phyloP scores from a whole-genome alignment of 352 stramenopile species.

The Pythium dissotocum region DNA sequence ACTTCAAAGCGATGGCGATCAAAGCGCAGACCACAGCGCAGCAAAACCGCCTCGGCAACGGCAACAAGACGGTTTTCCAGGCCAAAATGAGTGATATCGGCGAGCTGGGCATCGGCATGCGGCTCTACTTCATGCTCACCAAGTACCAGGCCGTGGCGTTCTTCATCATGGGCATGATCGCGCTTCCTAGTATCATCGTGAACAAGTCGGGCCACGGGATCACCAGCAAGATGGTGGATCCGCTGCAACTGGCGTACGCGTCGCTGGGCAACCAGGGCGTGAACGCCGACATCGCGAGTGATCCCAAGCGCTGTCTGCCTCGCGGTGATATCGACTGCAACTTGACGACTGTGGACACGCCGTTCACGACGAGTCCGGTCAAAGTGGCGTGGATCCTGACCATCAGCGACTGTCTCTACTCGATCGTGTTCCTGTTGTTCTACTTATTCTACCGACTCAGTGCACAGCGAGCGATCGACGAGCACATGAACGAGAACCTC shows the following conservation, averaged over 20 bases:
- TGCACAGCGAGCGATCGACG: constrained; percentile 52
- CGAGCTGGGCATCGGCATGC: constrained; percentile 75
- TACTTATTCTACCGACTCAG: constrained; percentile 53
- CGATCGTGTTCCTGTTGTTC: constrained; percentile 68
- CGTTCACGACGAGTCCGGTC: constrained; percentile 54
- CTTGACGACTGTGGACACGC: constrained; percentile 61
- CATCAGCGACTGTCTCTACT: constrained; percentile 59
- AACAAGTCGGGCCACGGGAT: constrained; percentile 71
- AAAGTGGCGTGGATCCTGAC: constrained; percentile 79
- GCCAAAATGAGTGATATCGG: constrained; percentile 75
- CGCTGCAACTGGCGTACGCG: constrained; percentile 65
- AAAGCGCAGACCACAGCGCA: too few species aligned
- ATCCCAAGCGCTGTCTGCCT: constrained; percentile 46
- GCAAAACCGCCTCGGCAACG: constrained; percentile 51
- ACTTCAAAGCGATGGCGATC: too few species aligned
- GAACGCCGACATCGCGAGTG: constrained; percentile 46
- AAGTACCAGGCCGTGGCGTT: constrained; percentile 73
- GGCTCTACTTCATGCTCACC: constrained; percentile 86
- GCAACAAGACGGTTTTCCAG: constrained; percentile 65
- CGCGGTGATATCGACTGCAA: constrained; percentile 68
- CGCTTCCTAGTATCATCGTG: constrained; percentile 63
- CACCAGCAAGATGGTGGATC: constrained; percentile 65
- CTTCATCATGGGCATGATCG: constrained; percentile 63
- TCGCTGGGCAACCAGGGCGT: constrained; percentile 83
- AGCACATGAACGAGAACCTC: constrained; percentile 75